Percentiles rank a stretch among this genome's conserved stretches.
Conservation (phyloP, 2,329 filamentous ascomycete genomes). For the Dactylella cylindrospora region DNA sequence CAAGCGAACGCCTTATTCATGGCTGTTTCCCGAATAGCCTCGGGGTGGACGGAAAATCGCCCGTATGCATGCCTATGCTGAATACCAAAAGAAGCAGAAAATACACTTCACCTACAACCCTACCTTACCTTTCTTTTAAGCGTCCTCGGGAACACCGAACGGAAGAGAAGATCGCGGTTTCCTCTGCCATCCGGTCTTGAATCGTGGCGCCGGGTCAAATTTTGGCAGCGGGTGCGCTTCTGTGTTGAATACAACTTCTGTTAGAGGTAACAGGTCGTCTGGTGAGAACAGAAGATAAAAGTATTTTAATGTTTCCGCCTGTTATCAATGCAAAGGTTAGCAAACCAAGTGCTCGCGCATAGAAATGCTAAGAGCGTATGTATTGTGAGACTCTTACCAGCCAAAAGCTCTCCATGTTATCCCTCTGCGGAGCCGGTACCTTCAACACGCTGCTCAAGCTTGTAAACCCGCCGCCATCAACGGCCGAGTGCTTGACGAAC, state of each 20-base stretch:
- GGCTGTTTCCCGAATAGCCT: no score
- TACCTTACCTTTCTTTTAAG: no score
- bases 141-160: no score
- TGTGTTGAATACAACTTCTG: slow-evolving; percentile 89
- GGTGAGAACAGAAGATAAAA: slow-evolving; percentile 93
- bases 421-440: slow-evolving; percentile 68
- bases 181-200: slow-evolving; percentile 78
- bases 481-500: slow-evolving; percentile 81
- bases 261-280: slow-evolving; percentile 76
- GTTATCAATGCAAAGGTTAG: slow-evolving; percentile 11
- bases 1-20: no score
- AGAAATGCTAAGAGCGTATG: neutral
- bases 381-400: slow-evolving; percentile 66
- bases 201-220: slow-evolving; percentile 76
- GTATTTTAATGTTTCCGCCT: slow-evolving; percentile 97
- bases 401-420: slow-evolving; percentile 99
- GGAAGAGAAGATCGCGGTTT: no score
- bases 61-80: no score
- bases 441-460: slow-evolving; percentile 73
- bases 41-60: no score
- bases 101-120: no score
- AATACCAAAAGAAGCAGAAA: no score
- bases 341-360: no score
- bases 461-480: slow-evolving; percentile 74
- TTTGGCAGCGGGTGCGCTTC: slow-evolving; percentile 88